Evolutionary conservation across 1,284 basidiomycete genomes (phyloP).

Genomic region (Cystobasidium sp.): DNA sequence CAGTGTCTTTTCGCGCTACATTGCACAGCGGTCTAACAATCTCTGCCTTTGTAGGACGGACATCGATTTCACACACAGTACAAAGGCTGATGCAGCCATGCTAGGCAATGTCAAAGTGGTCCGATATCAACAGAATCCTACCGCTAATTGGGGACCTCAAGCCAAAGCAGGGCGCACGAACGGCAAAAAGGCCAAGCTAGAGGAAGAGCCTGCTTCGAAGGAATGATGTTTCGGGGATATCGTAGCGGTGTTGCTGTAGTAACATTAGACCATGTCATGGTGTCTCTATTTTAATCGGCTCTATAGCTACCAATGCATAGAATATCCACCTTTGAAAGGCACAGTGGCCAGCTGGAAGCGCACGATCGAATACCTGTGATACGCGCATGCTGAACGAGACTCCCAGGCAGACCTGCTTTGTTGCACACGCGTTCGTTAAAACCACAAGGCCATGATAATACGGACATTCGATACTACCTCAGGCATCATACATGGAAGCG

Average conservation of each 20-base stretch:
- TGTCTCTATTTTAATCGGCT: too few species aligned
- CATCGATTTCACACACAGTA: constrained; percentile 75
- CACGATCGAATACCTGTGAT: too few species aligned
- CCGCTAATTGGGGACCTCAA: constrained; percentile 86
- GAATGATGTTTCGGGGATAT: not conserved
- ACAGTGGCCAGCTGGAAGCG: too few species aligned
- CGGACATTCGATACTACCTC: not conserved
- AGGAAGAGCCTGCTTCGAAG: not conserved
- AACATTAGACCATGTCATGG: too few species aligned
- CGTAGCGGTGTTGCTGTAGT: not conserved
- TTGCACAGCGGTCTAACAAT: not conserved
- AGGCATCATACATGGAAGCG: constrained; percentile 11
- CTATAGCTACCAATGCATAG: too few species aligned
- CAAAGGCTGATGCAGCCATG: constrained; percentile 65
- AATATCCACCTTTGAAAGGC: too few species aligned
- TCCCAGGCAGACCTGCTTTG: too few species aligned
- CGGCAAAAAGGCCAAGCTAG: not conserved
- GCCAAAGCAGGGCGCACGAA: constrained; percentile 48
- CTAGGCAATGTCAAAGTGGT: constrained; percentile 72
- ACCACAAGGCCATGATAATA: not conserved
- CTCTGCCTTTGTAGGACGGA: constrained; percentile 61
- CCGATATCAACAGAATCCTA: constrained; percentile 89
- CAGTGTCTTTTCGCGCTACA: not conserved
- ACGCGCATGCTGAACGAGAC: too few species aligned
- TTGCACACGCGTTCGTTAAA: not conserved